A percentile compares a stretch with the other conserved stretches of the same genome.
phyloP scores from a whole-genome alignment of 257 asterid genomes.

The Solanum virginianum region DNA sequence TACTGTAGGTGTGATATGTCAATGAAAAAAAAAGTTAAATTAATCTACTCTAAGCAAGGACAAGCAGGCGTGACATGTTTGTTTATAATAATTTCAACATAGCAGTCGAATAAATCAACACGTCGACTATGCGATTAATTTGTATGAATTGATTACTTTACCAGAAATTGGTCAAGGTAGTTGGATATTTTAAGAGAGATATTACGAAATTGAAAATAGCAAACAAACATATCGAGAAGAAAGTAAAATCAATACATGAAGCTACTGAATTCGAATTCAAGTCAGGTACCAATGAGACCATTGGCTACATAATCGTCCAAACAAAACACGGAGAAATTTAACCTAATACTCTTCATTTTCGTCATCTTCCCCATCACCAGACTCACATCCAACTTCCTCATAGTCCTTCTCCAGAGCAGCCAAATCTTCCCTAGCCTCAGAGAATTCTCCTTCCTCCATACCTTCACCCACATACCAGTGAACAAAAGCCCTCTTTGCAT shows the following conservation, averaged over 20 bases:
- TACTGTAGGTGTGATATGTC: neutral
- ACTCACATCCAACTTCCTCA: conserved; percentile 89
- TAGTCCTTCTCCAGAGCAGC: conserved; percentile 98
- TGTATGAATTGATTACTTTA: neutral
- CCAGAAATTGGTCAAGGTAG: neutral
- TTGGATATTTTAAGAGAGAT: neutral
- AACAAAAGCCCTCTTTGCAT: conserved; percentile 84
- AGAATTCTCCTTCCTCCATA: conserved; percentile 97
- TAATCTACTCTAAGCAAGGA: too few species aligned
- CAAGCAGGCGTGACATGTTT: neutral
- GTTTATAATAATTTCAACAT: neutral
- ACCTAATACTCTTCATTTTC: conserved; percentile 48
- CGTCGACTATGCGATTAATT: neutral
- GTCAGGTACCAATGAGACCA: conserved; percentile 6
- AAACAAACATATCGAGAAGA: neutral
- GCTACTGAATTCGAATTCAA: neutral
- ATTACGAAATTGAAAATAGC: neutral
- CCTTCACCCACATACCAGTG: conserved; percentile 99
- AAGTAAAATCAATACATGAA: neutral
- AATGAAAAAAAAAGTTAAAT: too few species aligned
- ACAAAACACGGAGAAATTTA: neutral
- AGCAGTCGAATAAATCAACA: neutral
- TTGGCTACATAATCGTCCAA: neutral
- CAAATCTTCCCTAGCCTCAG: conserved; percentile 94
- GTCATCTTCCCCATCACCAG: conserved; percentile 88